These are phyloP conservation scores for Gaultheria prostrata DNA, from an alignment of 148 eudicot genomes.

Conservation along the genomic window DNA sequence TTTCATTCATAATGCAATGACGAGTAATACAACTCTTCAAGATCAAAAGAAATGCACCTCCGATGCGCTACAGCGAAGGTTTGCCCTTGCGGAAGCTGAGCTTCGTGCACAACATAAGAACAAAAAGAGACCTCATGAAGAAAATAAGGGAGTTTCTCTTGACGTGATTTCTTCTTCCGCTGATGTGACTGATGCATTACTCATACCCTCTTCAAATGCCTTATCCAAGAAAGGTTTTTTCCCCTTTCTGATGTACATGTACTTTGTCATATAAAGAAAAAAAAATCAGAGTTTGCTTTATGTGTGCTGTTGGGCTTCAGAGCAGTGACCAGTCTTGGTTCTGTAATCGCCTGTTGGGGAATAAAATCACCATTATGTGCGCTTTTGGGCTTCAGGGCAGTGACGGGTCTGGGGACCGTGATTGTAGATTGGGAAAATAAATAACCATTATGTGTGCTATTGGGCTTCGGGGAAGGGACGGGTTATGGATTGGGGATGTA, in stretches of 20 bases:
- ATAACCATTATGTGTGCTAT: background rate
- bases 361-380: background rate
- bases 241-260: background rate
- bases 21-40: slow-evolving; percentile 22
- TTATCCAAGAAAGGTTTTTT: slow-evolving; percentile 41
- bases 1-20: slow-evolving; percentile 23
- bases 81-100: slow-evolving; percentile 61
- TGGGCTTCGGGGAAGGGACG: background rate
- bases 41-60: slow-evolving; percentile 55
- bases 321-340: background rate
- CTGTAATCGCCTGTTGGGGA: background rate
- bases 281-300: background rate
- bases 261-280: background rate
- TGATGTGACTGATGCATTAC: slow-evolving; percentile 15
- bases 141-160: slow-evolving; percentile 10
- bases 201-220: slow-evolving; percentile 13
- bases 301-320: background rate
- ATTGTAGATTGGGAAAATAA: background rate
- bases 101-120: slow-evolving; percentile 36
- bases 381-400: background rate
- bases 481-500: background rate
- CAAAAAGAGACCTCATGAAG: slow-evolving; percentile 35
- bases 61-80: slow-evolving; percentile 69
- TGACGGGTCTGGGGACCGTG: background rate
- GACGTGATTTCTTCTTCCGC: slow-evolving; percentile 21